These are phyloP conservation scores for Phytopythium cucurbitacearum DNA, from an alignment of 352 stramenopile genomes.

Conservation along the genomic window DNA sequence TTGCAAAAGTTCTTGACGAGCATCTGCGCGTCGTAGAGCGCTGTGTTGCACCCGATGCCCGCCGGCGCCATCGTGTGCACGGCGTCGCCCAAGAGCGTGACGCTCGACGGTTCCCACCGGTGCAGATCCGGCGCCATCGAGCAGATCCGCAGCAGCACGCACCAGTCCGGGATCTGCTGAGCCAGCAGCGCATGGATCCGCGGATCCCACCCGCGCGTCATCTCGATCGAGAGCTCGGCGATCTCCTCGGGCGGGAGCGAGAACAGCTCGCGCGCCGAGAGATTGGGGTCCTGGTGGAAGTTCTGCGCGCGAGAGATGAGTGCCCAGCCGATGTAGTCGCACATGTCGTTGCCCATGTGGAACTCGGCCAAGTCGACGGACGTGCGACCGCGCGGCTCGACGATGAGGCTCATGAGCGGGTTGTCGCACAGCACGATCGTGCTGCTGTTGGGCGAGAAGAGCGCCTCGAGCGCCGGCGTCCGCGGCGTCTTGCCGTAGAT, in stretches of 20 bases:
- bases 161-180: conserved; percentile 37
- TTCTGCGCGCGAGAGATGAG: conserved; percentile 39
- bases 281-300: conserved; percentile 29
- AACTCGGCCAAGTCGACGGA: background rate
- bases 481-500: conserved; percentile 70
- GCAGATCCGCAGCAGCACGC: conserved; percentile 60
- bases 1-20: conserved; percentile 40
- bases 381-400: conserved; percentile 30
- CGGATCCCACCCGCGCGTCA: conserved; percentile 50
- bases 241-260: conserved; percentile 37
- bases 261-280: conserved; percentile 2
- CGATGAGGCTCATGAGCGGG: conserved; percentile 50
- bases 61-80: conserved; percentile 61
- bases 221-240: conserved; percentile 38
- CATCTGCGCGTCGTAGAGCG: conserved; percentile 43
- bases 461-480: conserved; percentile 40
- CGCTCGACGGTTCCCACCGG: conserved; percentile 31
- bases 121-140: conserved; percentile 46
- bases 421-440: conserved; percentile 38
- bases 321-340: conserved; percentile 64
- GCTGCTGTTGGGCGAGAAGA: conserved; percentile 39
- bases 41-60: conserved; percentile 51
- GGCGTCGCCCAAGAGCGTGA: conserved; percentile 58
- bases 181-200: conserved; percentile 37
- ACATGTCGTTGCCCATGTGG: conserved; percentile 12